These are phyloP conservation scores for Closterium sp. DNA, from an alignment of 139 green algal species.

Conservation along the genomic window DNA sequence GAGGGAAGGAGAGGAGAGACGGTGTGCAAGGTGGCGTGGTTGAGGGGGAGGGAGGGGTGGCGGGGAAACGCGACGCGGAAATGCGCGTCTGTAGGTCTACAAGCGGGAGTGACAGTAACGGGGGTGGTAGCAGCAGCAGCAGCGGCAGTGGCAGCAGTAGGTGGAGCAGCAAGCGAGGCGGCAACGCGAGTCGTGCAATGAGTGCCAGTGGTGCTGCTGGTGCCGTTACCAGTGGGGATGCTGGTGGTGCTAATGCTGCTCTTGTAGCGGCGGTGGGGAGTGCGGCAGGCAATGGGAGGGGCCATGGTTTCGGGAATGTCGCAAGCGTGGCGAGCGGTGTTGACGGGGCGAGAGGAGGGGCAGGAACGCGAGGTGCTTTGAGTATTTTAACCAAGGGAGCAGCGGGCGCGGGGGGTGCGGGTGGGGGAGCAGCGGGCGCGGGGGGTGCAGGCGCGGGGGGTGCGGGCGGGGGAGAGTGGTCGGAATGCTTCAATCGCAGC, in stretches of 20 bases:
- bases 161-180: background rate
- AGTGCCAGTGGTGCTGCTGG: background rate
- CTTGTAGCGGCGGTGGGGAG: background rate
- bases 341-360: background rate
- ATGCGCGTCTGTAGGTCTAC: background rate
- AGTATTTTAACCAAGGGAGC: background rate
- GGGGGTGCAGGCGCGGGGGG: background rate
- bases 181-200: background rate
- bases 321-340: background rate
- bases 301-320: background rate
- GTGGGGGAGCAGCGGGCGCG: too few species aligned
- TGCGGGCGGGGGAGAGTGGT: background rate
- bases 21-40: background rate
- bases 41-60: background rate
- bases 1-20: background rate
- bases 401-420: background rate
- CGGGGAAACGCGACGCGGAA: background rate
- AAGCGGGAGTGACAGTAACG: background rate
- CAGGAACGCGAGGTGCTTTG: background rate
- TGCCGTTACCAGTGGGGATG: background rate
- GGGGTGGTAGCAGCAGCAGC: background rate
- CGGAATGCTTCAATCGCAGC: background rate
- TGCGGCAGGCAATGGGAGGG: background rate
- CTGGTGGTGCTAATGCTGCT: background rate
- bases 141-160: background rate